Evolutionary conservation across 805 yeast species (phyloP), one percentile per base, ranked within the genome.

Genomic region (Candida morakotiae): DNA sequence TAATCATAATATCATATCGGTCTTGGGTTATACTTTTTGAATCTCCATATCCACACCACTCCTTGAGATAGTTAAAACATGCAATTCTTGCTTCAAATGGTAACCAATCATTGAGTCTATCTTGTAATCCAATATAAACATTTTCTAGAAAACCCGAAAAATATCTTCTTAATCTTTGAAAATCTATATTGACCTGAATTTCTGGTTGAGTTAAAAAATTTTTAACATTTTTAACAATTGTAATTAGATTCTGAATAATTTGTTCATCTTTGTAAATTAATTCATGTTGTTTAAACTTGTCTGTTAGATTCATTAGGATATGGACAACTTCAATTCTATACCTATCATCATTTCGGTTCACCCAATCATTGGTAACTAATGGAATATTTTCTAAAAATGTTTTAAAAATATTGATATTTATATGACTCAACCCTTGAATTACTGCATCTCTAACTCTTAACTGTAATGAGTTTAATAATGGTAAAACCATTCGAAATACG

Each of bases 21-120:
- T 82, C 83, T 21, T 77, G 79, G 2, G 87, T 75, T 2, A 80
- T 52, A 1, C 67, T 53, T 7, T 77, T 71, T 17, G 79, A 67
- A 36, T 77, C 81, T 2, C 98, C 97, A 58, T 77, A 79, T 0
- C 95, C 95, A 56, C 96, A 88, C 99, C 99, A 93, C 55, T 87
- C 95, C 46, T 85, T 89, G 39, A 93, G 64, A 50, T 77, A 83
- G 31, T 80, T 77, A 62, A 87, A 89, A 43, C 94, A 84, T 2
- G 86, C 83, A 21, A 84, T 79, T 37, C 96, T 68, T 2, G 88
- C 91, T 46, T 82, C 87, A 56, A 89, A 88, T 1, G 95, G 91
- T n/a, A 89, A 65, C 77, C 89, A 81, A 27, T 68, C 64, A 30
- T 58, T 48, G 31, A 62, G 41, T 38, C 67, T 54, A 44, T 70